These are phyloP conservation scores for Cenchrus fungigraminus DNA, from an alignment of 176 grass and related monocot species.

Conservation along the genomic window DNA sequence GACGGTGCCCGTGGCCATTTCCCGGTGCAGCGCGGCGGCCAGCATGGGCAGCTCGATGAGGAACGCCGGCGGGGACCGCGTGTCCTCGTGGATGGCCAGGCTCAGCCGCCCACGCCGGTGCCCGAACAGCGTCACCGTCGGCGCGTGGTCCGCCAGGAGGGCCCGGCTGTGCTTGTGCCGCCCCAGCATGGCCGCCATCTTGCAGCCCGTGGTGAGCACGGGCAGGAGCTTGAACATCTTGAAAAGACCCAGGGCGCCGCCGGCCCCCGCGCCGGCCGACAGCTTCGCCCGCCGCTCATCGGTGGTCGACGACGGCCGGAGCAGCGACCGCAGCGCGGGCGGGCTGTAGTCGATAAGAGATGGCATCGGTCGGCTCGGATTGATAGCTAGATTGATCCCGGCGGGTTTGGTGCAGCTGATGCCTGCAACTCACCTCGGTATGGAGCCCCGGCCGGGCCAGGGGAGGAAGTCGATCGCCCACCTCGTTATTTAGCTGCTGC, in stretches of 20 bases:
- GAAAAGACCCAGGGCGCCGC: conserved; percentile 53
- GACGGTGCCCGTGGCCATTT: conserved; percentile 77
- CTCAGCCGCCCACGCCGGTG: conserved; percentile 77
- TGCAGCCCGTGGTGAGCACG: conserved; percentile 84
- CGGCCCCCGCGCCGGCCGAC: neutral
- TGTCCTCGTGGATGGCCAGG: conserved; percentile 94
- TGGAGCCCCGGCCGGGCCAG: conserved; percentile 12
- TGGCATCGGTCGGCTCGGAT: conserved; percentile 67
- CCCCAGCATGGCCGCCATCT: conserved; percentile 75
- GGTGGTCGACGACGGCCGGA: conserved; percentile 47
- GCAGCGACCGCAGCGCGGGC: conserved; percentile 57
- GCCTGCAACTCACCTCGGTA: neutral
- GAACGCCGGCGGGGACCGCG: conserved; percentile 72
- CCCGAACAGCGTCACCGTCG: conserved; percentile 84
- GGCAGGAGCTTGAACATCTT: conserved; percentile 92
- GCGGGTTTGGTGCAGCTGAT: conserved; percentile 4
- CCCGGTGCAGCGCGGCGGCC: conserved; percentile 71
- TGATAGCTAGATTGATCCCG: conserved; percentile 9
- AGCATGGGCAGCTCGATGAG: conserved; percentile 93
- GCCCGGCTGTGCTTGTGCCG: conserved; percentile 44
- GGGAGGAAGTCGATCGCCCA: conserved; percentile 33
- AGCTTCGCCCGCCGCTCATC: conserved; percentile 59
- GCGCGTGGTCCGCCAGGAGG: conserved; percentile 75
- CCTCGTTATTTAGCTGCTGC: conserved; percentile 43
- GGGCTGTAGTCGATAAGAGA: conserved; percentile 50